Conservation (phyloP, 2,329 filamentous ascomycete genomes). For the Madurella fahalii region DNA sequence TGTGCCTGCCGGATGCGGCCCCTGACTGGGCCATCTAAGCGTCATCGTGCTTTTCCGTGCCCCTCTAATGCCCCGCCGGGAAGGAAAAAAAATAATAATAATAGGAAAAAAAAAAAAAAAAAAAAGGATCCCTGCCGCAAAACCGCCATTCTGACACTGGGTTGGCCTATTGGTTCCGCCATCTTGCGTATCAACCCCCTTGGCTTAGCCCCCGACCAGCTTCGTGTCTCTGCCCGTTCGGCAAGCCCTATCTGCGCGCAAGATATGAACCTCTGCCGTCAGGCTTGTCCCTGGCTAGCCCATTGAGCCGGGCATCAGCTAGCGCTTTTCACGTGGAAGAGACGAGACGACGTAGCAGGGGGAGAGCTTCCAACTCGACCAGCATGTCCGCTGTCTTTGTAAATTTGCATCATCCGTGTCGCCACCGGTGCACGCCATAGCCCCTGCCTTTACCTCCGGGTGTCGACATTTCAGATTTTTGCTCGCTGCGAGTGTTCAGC, state of each 20-base stretch:
- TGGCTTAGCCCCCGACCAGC: constrained; percentile 6
- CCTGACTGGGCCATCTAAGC: background rate
- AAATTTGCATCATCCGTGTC: constrained; percentile 2
- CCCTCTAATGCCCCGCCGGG: constrained; percentile 13
- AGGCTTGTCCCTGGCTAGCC: constrained; percentile 4
- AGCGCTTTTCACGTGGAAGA: constrained; percentile 5
- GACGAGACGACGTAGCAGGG: background rate
- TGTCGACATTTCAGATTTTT: background rate
- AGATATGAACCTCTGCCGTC: background rate
- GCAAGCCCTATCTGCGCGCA: background rate
- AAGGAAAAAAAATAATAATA: background rate
- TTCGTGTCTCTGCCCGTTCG: background rate
- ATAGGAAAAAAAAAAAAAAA: background rate
- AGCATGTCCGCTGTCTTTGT: constrained; percentile 4
- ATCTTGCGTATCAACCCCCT: constrained; percentile 3
- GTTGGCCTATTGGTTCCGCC: constrained; percentile 14
- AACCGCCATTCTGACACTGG: constrained; percentile 9
- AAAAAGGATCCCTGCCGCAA: constrained; percentile 12
- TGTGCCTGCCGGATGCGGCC: constrained; percentile 5
- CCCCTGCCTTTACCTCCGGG: background rate
- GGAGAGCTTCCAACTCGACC: background rate
- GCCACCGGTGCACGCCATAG: constrained; percentile 2
- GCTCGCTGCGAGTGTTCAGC: background rate
- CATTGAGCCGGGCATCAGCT: constrained; percentile 8
- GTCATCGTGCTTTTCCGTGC: constrained; percentile 15